Base-by-base conservation (phyloP, 805 yeast genomes). In the Torulaspora gathmanii region DNA sequence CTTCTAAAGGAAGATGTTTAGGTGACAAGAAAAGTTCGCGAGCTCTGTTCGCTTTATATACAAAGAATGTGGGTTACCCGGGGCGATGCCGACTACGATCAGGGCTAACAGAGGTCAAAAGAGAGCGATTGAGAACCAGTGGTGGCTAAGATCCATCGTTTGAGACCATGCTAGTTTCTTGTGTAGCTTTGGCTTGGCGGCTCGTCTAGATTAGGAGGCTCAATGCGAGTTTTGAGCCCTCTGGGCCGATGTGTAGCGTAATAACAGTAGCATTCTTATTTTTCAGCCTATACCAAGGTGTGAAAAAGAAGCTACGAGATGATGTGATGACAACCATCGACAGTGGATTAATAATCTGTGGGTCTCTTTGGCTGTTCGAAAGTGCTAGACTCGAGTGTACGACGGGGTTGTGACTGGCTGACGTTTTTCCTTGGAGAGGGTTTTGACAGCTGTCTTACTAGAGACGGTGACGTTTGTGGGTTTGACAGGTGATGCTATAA, bases 1-100 rank as follows among this genome's bases (percentile, higher is more conserved):
- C 43, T 47, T 54, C 11, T 9, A 27, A 40, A 37, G 39, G 26
- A 36, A 5, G 30, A 31, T 40, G 27, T 12, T n/a, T 4, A n/a
- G 9, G 27, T 31, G 7, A 29, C 9, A n/a, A 26, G 13, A n/a
- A 15, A 29, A n/a, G 15, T 12, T 12, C 13, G 22, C 12, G 20
- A 11, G 19, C 12, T 12, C 26, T 15, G n/a, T 11, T 3, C 10
- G 4, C 37, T 13, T 20, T 20, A 34, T 22, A 34, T 34, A 23
- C 15, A 13, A 22, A 34, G 9, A 9, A 2, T 11, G 2, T 3
- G 13, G 8, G 26, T 34, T 20, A 22, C 37, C 37, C 27, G 27
- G 27, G 8, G 27, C 26, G 6, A 3, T 22, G 3, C 8, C 25
- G 25, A 10, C 25, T 7, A 22, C 8, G 25, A 22, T 22, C 10